Percentiles rank a stretch among this genome's conserved stretches.
Evolutionary conservation across 1,284 basidiomycete species (phyloP).

Genomic region (Fomitopsis pinicola): DNA sequence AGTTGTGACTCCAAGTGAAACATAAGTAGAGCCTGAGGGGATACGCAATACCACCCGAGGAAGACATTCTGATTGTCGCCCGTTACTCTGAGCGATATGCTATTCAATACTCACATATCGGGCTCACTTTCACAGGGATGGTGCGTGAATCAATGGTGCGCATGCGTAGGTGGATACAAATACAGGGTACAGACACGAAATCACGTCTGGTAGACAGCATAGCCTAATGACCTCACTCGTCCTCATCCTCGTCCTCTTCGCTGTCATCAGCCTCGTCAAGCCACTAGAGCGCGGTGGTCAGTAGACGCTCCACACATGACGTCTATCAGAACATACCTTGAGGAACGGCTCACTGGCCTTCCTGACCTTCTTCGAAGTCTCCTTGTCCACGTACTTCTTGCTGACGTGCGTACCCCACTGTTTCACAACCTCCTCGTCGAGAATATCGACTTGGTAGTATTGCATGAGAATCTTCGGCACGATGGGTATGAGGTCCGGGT

Average conservation of each 20-base stretch:
- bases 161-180: no score
- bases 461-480: slow-evolving; percentile 95
- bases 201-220: no score
- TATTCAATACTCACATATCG: no score
- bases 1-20: no score
- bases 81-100: no score
- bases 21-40: no score
- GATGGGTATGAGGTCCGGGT: slow-evolving; percentile 61
- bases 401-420: slow-evolving; percentile 98
- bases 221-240: not conserved
- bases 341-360: slow-evolving; percentile 96
- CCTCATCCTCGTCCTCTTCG: slow-evolving; percentile 36
- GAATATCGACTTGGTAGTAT: slow-evolving; percentile 89
- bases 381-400: slow-evolving; percentile 97
- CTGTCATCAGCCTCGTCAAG: slow-evolving; percentile 45
- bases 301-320: not conserved
- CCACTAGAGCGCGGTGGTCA: slow-evolving; percentile 34
- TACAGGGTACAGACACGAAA: no score
- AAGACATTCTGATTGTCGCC: no score
- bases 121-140: no score
- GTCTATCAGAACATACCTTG: slow-evolving; percentile 41
- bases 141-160: no score
- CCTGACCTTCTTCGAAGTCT: slow-evolving; percentile 92
- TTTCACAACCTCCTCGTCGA: slow-evolving; percentile 89
- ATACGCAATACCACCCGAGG: no score